Base-by-base conservation (phyloP, 2,329 filamentous ascomycete species). In the Colletotrichum coccodes region DNA sequence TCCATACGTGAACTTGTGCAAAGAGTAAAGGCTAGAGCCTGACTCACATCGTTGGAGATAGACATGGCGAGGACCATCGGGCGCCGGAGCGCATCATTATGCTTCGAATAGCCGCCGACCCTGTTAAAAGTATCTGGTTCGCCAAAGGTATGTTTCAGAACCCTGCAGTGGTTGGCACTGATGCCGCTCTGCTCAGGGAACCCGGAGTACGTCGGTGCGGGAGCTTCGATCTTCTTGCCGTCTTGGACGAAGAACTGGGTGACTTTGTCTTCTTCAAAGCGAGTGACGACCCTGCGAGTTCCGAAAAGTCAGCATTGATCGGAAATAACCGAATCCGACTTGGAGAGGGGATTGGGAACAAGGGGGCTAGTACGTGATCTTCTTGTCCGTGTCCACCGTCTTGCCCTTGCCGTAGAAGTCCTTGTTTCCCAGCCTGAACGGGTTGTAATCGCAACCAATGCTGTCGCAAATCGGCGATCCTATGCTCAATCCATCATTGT, bases 381-480 rank as follows among this genome's bases (percentile, higher is more conserved):
- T 84, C 72, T 82, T 82, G 60, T 76, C 84, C 50, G 87, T 89
- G 76, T 91, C 85, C 68, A 92, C 82, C 12, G 80, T 88, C 76
- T 81, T 82, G 62, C 84, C 86, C 0, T 83, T 79, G 36, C 89
- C 89, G 77, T 87, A 91, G 81, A 91, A 92, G 75, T 81, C 79
- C 38, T 79, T 81, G 75, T 86, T 85, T 42, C 88, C 89, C 80
- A 88, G 84, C 73, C 89, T 88, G 85, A 86, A 91, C 26, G 85
- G 80, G 82, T 90, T 90, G 82, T 87, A 90, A 74, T 90, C 89
- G 74, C 90, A 92, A 26, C 90, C 90, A 71, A 89, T 86, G 66
- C 86, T 86, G 76, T 91, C 89, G 79, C 90, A 91, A 38, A 89
- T 70, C 86, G 85, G 69, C 81, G 78, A 57, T 74, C 73, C 14